Conservation (phyloP, 2,329 filamentous ascomycete species). For the Cyclaneusma minus region DNA sequence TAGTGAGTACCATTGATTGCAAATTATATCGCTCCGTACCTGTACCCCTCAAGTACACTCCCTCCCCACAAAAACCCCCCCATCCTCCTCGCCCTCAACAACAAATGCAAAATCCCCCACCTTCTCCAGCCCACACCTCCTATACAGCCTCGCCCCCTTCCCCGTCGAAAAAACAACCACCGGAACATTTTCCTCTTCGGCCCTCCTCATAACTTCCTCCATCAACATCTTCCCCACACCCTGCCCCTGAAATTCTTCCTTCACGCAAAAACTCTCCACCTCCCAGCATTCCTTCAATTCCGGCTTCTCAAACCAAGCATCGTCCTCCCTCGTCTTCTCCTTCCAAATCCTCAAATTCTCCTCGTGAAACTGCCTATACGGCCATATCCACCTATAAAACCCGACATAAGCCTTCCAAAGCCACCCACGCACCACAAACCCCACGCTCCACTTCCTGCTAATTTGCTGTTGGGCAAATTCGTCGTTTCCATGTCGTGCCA, state of each 20-base stretch:
- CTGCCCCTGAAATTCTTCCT: conserved; percentile 9
- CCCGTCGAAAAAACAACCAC: conserved; percentile 11
- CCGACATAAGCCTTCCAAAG: conserved; percentile 2
- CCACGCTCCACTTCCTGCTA: conserved; percentile 3
- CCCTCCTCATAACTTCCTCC: conserved; percentile 10
- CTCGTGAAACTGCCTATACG: conserved; percentile 4
- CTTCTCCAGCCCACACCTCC: conserved; percentile 11
- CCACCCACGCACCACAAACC: conserved; percentile 4
- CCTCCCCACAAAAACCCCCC: conserved; percentile 1
- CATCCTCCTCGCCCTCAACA: too few species aligned
- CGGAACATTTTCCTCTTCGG: conserved; percentile 10
- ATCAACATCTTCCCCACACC: conserved; percentile 14
- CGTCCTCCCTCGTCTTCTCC: conserved; percentile 5
- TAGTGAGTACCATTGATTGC: too few species aligned
- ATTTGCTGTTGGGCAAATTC: conserved; percentile 7
- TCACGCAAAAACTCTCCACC: conserved; percentile 11
- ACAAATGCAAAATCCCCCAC: too few species aligned
- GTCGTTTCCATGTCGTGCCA: conserved; percentile 10
- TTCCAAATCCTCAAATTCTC: conserved; percentile 3
- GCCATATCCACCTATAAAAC: conserved; percentile 5
- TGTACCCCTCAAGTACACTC: conserved; percentile 4
- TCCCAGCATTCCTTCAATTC: conserved; percentile 13
- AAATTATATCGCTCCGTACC: too few species aligned
- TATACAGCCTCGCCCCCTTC: conserved; percentile 12
- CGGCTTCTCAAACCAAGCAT: conserved; percentile 7